phyloP scores from a whole-genome alignment of 2,329 filamentous ascomycete species.

The Paraphoma chrysanthemicola region DNA sequence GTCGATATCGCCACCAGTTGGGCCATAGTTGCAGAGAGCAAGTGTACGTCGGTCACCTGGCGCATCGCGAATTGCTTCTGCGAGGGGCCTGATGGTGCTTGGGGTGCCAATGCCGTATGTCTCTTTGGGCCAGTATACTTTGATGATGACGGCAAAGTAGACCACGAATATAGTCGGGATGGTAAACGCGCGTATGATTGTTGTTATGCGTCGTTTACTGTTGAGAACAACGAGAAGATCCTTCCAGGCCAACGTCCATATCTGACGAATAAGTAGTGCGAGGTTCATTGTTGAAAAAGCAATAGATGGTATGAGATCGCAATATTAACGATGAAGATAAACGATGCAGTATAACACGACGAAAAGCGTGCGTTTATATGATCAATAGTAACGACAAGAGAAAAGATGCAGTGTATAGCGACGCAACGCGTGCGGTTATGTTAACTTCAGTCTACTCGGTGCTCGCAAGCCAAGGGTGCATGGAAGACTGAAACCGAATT shows the following conservation, averaged over 20 bases:
- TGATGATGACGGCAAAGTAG: conserved; percentile 56
- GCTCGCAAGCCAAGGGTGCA: not conserved
- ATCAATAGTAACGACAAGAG: not conserved
- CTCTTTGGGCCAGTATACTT: conserved; percentile 76
- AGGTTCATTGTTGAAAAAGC: conserved; percentile 7
- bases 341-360: not conserved
- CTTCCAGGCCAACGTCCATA: conserved; percentile 60
- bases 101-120: conserved; percentile 72
- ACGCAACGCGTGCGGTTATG: not conserved
- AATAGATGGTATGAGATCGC: not conserved
- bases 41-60: conserved; percentile 68
- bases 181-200: conserved; percentile 59
- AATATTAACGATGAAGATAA: too few species aligned
- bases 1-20: conserved; percentile 71
- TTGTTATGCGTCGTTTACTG: conserved; percentile 57
- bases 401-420: not conserved
- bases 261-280: conserved; percentile 52
- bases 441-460: not conserved
- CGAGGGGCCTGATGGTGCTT: conserved; percentile 66
- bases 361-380: not conserved
- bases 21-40: conserved; percentile 76
- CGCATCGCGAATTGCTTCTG: conserved; percentile 65
- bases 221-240: conserved; percentile 60
- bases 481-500: not conserved
- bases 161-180: conserved; percentile 57